Percentiles rank a stretch among this genome's conserved stretches.
phyloP scores from a whole-genome alignment of 345 rosid genomes.

The Garcia nutans region DNA sequence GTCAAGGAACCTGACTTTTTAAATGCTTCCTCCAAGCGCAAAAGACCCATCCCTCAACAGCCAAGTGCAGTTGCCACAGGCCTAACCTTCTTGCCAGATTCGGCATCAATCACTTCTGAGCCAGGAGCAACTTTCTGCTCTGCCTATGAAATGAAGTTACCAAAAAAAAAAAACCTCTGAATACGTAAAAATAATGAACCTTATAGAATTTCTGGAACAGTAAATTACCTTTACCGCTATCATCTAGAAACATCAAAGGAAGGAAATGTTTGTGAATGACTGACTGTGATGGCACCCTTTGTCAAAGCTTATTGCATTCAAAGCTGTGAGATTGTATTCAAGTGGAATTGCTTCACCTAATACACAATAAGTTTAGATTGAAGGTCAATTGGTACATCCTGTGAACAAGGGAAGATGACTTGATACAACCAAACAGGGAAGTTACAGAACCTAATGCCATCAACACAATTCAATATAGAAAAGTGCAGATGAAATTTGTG shows the following conservation, averaged over 20 bases:
- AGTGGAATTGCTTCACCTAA: constrained; percentile 92
- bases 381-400: neutral
- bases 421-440: neutral
- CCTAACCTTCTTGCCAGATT: constrained; percentile 68
- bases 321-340: constrained; percentile 79
- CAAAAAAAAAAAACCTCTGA: neutral
- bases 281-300: constrained; percentile 94
- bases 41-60: constrained; percentile 66
- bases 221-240: constrained; percentile 54
- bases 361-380: neutral
- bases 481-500: constrained; percentile 1
- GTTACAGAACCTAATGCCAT: neutral
- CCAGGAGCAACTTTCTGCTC: constrained; percentile 59
- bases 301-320: constrained; percentile 88
- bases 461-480: neutral
- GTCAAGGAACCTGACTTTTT: constrained; percentile 38
- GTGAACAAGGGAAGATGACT: neutral
- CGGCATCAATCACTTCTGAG: constrained; percentile 54
- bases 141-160: constrained; percentile 38
- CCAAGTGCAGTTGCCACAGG: constrained; percentile 64
- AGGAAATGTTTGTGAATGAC: constrained; percentile 74
- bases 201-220: neutral
- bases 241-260: constrained; percentile 61
- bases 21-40: constrained; percentile 68
- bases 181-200: neutral